Base-by-base conservation (phyloP, 768 basidiomycete genomes). In the Tylopilus intermedius region DNA sequence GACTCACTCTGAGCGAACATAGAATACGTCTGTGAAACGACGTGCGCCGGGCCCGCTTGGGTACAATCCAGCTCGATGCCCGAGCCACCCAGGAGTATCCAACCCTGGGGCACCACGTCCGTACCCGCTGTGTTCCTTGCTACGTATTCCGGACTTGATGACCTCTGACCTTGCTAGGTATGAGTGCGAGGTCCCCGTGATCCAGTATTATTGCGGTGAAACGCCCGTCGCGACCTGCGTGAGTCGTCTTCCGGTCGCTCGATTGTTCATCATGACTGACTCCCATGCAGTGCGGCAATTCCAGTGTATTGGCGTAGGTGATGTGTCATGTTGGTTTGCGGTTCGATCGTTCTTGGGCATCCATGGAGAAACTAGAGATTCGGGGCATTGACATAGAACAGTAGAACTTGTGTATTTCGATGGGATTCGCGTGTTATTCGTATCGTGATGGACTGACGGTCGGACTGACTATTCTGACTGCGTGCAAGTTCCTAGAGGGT, bases 11-110 rank as follows among this genome's bases (percentile, higher is more conserved):
- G 3, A 24, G 24, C 24, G 24, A 24, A 24, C 24, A 24, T 27
- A 64, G 62, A 58, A 47, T 59, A 56, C 22, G 51, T 60, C 10
- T 15, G n/a, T 5, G 50, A 32, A 1, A 47, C 48, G 4, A 13
- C 15, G 1, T 63, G 63, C n/a, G n/a, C n/a, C 3, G 57, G 60
- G 5, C 52, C 53, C 4, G 62, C 56, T 27, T 54, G 57, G 57
- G 60, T 58, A 37, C 24, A 50, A 33, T 60, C 60, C 2, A 64
- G 62, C 51, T 44, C 49, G 8, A 7, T 39, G 18, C n/a, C 62
- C n/a, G 22, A n/a, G 37, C 62, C 63, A 14, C 62, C 60, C 14
- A 10, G 32, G 15, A 50, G 41, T 15, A 57, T 61, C 49, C 22
- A 7, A 1, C 53, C 50, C 2, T 47, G 50, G 45, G 57, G 58